These are phyloP conservation scores for Oidiodendron maius DNA, from an alignment of 495 filamentous ascomycete genomes.

Conservation along the genomic window DNA sequence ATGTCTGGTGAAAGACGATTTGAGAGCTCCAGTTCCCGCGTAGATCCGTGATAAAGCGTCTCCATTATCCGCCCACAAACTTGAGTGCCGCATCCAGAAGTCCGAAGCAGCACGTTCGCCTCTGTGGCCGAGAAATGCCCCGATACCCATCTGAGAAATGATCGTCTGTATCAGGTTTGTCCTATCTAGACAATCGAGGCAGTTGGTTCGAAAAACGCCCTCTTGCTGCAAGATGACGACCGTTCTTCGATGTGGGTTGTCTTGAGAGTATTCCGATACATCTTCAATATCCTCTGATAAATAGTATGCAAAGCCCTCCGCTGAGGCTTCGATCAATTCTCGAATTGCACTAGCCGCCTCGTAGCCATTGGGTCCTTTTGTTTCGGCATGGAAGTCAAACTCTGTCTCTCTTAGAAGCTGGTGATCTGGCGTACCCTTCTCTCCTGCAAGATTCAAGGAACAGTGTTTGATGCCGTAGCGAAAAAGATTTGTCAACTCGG, in stretches of 20 bases:
- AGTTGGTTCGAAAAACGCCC: slow-evolving; percentile 93
- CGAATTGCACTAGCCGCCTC: slow-evolving; percentile 78
- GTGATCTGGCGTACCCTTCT: slow-evolving; percentile 47
- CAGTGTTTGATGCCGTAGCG: slow-evolving; percentile 69
- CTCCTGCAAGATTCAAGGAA: slow-evolving; percentile 48
- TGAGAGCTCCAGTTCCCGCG: slow-evolving; percentile 91
- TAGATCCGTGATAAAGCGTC: slow-evolving; percentile 94
- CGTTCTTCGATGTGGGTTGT: slow-evolving; percentile 39
- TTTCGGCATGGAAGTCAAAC: slow-evolving; percentile 94
- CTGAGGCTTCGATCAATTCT: slow-evolving; percentile 63
- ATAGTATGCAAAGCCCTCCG: slow-evolving; percentile 85
- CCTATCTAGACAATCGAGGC: slow-evolving; percentile 90
- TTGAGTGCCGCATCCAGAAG: slow-evolving; percentile 85
- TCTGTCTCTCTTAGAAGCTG: slow-evolving; percentile 72
- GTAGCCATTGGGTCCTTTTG: slow-evolving; percentile 79
- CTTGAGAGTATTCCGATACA: slow-evolving; percentile 22
- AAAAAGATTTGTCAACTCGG: slow-evolving; percentile 72
- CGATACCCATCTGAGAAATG: slow-evolving; percentile 85
- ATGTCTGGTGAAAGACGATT: slow-evolving; percentile 90
- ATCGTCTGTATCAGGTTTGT: slow-evolving; percentile 97
- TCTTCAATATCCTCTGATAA: slow-evolving; percentile 67
- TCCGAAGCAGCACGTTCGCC: slow-evolving; percentile 61
- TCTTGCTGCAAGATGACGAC: slow-evolving; percentile 82
- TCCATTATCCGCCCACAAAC: slow-evolving; percentile 97
- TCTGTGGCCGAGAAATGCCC: slow-evolving; percentile 38